Conservation (phyloP, 2,329 filamentous ascomycete species). For the Diaporthe longicolla region DNA sequence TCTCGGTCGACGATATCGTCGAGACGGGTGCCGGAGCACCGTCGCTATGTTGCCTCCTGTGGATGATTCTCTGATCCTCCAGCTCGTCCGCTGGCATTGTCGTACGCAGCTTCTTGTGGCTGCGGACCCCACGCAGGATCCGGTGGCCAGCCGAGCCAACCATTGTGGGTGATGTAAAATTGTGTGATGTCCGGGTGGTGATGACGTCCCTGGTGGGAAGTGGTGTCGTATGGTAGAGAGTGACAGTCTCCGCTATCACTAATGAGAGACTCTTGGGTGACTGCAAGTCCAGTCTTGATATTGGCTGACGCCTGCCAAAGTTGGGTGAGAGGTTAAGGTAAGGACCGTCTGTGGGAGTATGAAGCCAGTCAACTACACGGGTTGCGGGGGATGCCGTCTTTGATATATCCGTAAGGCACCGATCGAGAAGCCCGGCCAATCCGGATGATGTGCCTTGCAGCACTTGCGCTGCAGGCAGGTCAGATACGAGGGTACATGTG, state of each 20-base stretch:
- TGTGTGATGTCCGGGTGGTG: neutral
- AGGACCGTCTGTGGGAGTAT: constrained; percentile 15
- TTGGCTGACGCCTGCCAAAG: constrained; percentile 16
- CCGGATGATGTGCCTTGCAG: constrained; percentile 43
- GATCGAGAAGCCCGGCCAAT: constrained; percentile 38
- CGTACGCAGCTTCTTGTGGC: constrained; percentile 41
- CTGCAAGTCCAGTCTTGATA: neutral
- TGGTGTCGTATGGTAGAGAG: constrained; percentile 12
- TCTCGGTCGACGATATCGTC: constrained; percentile 9
- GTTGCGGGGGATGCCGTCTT: constrained; percentile 38
- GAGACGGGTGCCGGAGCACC: constrained; percentile 24
- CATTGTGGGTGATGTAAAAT: constrained; percentile 37
- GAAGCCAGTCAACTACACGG: neutral
- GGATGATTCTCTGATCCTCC: constrained; percentile 18
- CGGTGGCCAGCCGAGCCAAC: constrained; percentile 37
- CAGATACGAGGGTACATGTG: constrained; percentile 12
- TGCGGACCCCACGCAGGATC: constrained; percentile 39
- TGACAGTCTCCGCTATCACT: constrained; percentile 35
- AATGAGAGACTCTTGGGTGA: constrained; percentile 29
- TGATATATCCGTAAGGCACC: constrained; percentile 41
- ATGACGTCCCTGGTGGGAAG: constrained; percentile 4
- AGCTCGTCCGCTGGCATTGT: constrained; percentile 35
- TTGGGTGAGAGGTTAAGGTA: constrained; percentile 25
- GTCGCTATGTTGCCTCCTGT: constrained; percentile 40
- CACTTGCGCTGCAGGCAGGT: constrained; percentile 22